phyloP scores from a whole-genome alignment of 352 stramenopile species.

The Phytopythium sindhum region DNA sequence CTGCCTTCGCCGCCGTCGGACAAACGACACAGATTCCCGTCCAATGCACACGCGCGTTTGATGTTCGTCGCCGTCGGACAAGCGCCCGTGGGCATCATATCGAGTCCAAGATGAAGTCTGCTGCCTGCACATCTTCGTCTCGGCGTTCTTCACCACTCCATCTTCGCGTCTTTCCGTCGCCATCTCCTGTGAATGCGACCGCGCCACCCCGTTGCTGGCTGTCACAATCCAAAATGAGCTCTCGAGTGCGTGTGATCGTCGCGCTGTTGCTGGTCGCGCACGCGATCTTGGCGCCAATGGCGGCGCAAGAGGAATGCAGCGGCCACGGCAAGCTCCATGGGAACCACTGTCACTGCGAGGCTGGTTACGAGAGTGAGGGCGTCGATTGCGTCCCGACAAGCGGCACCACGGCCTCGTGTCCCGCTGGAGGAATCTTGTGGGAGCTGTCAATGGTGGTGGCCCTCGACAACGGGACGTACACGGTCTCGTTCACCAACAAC shows the following conservation, averaged over 20 bases:
- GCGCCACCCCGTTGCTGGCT: neutral
- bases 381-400: constrained; percentile 28
- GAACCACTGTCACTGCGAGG: constrained; percentile 44
- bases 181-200: neutral
- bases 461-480: constrained; percentile 46
- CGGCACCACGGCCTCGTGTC: constrained; percentile 18
- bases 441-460: constrained; percentile 36
- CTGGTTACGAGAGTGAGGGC: constrained; percentile 36
- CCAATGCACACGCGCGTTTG: neutral
- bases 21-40: neutral
- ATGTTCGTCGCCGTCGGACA: constrained; percentile 1
- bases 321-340: constrained; percentile 37
- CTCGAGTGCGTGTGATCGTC: neutral
- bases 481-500: constrained; percentile 35
- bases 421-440: constrained; percentile 34
- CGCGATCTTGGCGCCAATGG: constrained; percentile 9
- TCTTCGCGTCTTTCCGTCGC: neutral
- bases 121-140: too few relatives aligned
- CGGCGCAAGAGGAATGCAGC: constrained; percentile 31
- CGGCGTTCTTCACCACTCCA: too few relatives aligned
- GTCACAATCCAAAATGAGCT: neutral
- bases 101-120: neutral
- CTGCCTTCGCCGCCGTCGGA: neutral
- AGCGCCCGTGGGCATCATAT: neutral
- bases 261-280: constrained; percentile 15